Conservation (phyloP, 257 asterid species). For the Fraxinus excelsior region DNA sequence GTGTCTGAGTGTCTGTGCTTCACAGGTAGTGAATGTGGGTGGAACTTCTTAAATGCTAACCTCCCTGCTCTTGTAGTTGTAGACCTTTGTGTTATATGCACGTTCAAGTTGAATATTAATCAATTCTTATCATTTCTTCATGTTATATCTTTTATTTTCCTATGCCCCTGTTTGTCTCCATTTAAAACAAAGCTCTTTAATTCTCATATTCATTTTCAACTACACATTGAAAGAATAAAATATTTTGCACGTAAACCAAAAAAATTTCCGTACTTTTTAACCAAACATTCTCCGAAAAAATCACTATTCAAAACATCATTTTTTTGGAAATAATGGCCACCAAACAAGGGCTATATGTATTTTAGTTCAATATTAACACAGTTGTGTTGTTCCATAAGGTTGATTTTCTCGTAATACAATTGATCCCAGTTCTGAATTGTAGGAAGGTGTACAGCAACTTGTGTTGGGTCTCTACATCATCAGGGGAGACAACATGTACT, state of each 20-base stretch:
- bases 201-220: too few relatives aligned
- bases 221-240: too few relatives aligned
- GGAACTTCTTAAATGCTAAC: neutral
- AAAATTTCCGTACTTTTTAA: too few relatives aligned
- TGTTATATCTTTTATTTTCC: neutral
- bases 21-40: neutral
- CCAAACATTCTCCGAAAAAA: too few relatives aligned
- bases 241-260: too few relatives aligned
- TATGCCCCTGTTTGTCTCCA: neutral
- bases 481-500: conserved; percentile 93
- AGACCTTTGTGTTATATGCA: neutral
- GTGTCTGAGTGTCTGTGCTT: neutral
- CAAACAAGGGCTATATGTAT: neutral
- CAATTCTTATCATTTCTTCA: neutral
- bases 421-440: conserved; percentile 27
- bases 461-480: conserved; percentile 97
- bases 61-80: neutral
- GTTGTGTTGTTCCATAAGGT: neutral
- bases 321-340: too few relatives aligned
- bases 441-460: conserved; percentile 99
- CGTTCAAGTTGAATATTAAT: neutral
- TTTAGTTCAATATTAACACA: neutral
- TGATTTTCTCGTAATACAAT: neutral
- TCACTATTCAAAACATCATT: too few relatives aligned
- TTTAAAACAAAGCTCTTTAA: too few relatives aligned